Evolutionary conservation across 176 grass and related monocot species (phyloP), one percentile per base, ranked within the genome.

Genomic region (Eremochloa ophiuroides): DNA sequence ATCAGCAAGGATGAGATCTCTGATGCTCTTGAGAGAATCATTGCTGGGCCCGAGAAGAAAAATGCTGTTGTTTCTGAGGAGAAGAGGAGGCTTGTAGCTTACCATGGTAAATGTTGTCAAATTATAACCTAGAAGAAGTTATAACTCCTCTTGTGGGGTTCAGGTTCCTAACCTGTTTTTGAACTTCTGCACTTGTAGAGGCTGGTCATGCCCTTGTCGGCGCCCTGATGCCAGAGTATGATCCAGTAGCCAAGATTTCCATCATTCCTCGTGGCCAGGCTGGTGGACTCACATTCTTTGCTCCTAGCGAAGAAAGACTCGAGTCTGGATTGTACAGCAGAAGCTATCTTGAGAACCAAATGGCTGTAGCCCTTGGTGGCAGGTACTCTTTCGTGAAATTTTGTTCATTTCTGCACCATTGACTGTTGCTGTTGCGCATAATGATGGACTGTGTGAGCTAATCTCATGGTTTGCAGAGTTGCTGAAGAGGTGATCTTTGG

Each of bases 401-500:
- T 2, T 83, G 16, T 55, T 63, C 46, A 63, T 58, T 30, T 59
- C 12, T n/a, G 70, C 11, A 53, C 17, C 44, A 10, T n/a, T 39
- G 8, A 44, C 15, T 82, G 1, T 14, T 81, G 12, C 4, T 33
- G 1, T 17, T 62, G 29, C 44, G 17, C 18, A 44, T 33, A 53
- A 8, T 74, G 48, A 37, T 73, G 66, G 61, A 16, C 33, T 60
- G 10, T 48, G 10, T 74, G 77, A 59, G 20, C 34, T 77, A 46
- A 47, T 59, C 23, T 61, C 38, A 29, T 69, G 30, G 10, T 48
- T 69, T 86, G 63, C 86, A 99, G 96, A 90, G 96, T 99, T 80
- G 96, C 96, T 48, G 96, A 99, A 75, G 96, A 99, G 91, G 96
- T 99, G 72, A 99, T 99, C 53, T 99, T 99, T 85, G 96, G 96